Base-by-base conservation (phyloP, 306 rosid genomes). In the Potentilla sterilis region DNA sequence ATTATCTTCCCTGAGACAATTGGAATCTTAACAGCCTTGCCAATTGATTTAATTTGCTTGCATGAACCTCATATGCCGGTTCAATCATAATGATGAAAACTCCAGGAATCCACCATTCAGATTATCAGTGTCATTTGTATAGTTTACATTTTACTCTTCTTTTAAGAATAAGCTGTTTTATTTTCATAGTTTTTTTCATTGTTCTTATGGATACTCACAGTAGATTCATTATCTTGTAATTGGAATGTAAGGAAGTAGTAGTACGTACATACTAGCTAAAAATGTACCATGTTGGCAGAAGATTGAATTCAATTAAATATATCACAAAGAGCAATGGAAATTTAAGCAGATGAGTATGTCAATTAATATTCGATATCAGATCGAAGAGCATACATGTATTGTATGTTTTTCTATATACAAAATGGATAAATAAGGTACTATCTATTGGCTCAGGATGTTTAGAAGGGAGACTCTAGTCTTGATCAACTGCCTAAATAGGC, bases 381-480 rank as follows among this genome's bases (percentile, higher is more conserved):
- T n/a, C n/a, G n/a, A 24, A 22, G 16, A 58, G 12, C 24, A 24
- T 24, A 1, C 64, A 2, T 58, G 64, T 67, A 24, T 24, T 19
- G 0, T 6, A 21, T 40, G 24, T 12, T 43, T 75, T 59, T 24
- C 58, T 37, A 46, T 47, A 57, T 69, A 28, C 38, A 68, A 28
- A 38, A 12, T 74, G 46, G 16, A 11, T 65, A 28, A 16, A 38
- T 2, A 38, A 37, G 24, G 13, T 65, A n/a, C 4, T 43, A 6
- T 10, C 69, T 78, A 81, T 63, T 81, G 54, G 78, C 78, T 78
- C 48, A 78, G 61, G 69, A 78, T 74, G 42, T 81, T 84, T 65
- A 84, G 85, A 51, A 81, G 54, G 43, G 87, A 85, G 10, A 85
- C 88, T 62, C 85, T 85, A 24, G 83, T 85, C 78, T 79, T 81